Conservation (phyloP, 2,329 filamentous ascomycete genomes). For the Sphaerostilbella broomeana region DNA sequence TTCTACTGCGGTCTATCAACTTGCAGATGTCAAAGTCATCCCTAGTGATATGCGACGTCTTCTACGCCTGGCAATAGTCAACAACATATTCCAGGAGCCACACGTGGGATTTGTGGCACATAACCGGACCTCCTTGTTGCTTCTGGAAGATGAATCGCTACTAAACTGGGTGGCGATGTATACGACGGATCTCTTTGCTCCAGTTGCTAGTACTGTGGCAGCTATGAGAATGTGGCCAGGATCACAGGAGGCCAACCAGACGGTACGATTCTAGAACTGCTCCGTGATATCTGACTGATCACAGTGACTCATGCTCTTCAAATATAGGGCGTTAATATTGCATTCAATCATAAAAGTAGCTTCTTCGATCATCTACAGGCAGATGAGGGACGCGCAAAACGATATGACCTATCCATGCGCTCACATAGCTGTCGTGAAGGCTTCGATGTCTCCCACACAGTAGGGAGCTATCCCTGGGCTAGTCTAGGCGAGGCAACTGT, state of each 20-base stretch:
- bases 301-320: no score
- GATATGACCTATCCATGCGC: constrained; percentile 28
- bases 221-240: constrained; percentile 31
- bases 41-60: constrained; percentile 28
- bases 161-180: constrained; percentile 27
- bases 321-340: constrained; percentile 22
- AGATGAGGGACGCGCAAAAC: constrained; percentile 19
- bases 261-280: constrained; percentile 12
- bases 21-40: constrained; percentile 31
- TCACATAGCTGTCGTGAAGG: constrained; percentile 21
- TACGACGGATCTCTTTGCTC: constrained; percentile 24
- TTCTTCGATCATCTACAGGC: constrained; percentile 26
- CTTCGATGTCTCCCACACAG: constrained; percentile 18
- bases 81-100: constrained; percentile 35
- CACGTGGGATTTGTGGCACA: constrained; percentile 32
- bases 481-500: constrained; percentile 20
- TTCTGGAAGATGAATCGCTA: constrained; percentile 23
- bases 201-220: constrained; percentile 25
- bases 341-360: constrained; percentile 18
- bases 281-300: no score
- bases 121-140: constrained; percentile 27
- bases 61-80: constrained; percentile 33
- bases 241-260: constrained; percentile 30
- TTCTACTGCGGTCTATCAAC: constrained; percentile 22
- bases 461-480: constrained; percentile 19